phyloP scores from a whole-genome alignment of 345 rosid species.

The Noccaea bulbosa region DNA sequence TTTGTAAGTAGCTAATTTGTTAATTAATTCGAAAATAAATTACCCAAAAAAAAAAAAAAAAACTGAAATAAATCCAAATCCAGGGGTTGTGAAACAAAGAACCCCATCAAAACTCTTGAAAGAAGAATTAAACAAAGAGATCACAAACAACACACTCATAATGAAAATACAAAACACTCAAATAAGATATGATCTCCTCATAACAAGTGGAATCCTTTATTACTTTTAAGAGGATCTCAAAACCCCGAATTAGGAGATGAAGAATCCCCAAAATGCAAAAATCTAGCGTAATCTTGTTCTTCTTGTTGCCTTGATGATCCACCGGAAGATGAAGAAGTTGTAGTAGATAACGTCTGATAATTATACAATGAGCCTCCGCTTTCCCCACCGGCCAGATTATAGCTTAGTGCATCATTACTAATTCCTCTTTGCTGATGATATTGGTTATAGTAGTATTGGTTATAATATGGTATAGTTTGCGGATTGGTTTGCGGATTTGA shows the following conservation, averaged over 20 bases:
- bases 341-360: conserved; percentile 32
- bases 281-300: conserved; percentile 37
- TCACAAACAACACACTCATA: conserved; percentile 36
- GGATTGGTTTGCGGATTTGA: conserved; percentile 37
- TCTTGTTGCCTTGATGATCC: conserved; percentile 43
- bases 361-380: conserved; percentile 33
- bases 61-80: conserved; percentile 10
- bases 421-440: conserved; percentile 40
- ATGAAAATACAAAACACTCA: conserved; percentile 33
- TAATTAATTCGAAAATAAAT: conserved; percentile 8
- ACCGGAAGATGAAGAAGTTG: conserved; percentile 41
- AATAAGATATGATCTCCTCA: conserved; percentile 27
- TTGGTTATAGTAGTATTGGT: conserved; percentile 39
- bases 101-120: conserved; percentile 35
- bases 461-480: conserved; percentile 32
- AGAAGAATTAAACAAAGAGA: conserved; percentile 33
- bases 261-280: conserved; percentile 44
- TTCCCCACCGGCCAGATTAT: conserved; percentile 32
- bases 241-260: conserved; percentile 40
- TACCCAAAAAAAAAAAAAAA: conserved; percentile 8
- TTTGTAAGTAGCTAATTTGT: conserved; percentile 9
- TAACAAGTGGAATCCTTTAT: conserved; percentile 22
- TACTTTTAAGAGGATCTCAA: conserved; percentile 28
- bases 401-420: conserved; percentile 29
- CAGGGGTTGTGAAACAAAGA: conserved; percentile 25